Base-by-base conservation (phyloP, 2,329 filamentous ascomycete species). In the Chaetomium strumarium region DNA sequence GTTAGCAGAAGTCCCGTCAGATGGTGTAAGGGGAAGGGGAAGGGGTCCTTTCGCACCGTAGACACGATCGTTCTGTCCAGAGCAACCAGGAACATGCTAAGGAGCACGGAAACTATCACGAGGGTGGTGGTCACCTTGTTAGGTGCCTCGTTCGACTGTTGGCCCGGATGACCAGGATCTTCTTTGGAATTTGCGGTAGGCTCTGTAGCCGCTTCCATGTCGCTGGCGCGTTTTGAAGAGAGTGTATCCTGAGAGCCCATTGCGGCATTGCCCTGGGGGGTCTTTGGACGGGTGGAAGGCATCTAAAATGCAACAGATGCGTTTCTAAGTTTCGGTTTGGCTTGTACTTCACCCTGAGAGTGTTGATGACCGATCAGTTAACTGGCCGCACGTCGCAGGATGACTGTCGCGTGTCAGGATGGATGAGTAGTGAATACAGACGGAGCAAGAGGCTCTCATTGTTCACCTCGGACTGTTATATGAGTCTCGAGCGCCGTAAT, bases 51-150 rank as follows among this genome's bases (percentile, higher is more conserved):
- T 20, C 41, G n/a, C 34, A 51, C 45, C 7, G 56, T 58, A 19
- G 56, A 55, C 19, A 59, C 38, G 17, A 57, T 58, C 16, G 55
- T 58, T 30, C 58, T 9, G 37, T 58, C 58, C 8, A 59, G 48
- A 31, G 47, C 42, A 9, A 60, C 56, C 2, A 62, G 49, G 19
- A 62, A 60, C 46, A 62, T 52, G 54, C 49, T 55, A 14, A 61
- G 45, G 4, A 58, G 37, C 1, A 60, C 51, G 2, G 52, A 53
- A 16, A 40, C 6, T 3, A 57, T 11, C n/a, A 57, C 10, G 11
- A 51, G 34, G 13, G 17, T 7, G 16, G 38, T 34, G 34, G 44
- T 34, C 2, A 29, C 29, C 20, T 37, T 48, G 33, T 24, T 39
- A 5, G 39, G 10, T 19, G 19, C 8, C 13, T 39, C 34, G 3